phyloP scores from a whole-genome alignment of 306 rosid species.

The Ceratonia siliqua region DNA sequence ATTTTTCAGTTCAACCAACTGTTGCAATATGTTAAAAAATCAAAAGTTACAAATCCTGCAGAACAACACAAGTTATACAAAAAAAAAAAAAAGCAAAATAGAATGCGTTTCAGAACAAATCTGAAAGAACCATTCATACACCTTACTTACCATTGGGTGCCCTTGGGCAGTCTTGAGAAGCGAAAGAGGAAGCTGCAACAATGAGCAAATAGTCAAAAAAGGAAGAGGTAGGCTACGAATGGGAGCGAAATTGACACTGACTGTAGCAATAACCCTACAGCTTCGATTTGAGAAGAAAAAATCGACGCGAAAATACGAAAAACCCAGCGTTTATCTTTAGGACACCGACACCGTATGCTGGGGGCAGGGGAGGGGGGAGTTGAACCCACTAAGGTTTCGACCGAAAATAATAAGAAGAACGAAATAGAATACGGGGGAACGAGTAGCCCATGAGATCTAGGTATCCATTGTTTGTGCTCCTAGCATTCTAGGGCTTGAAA shows the following conservation, averaged over 20 bases:
- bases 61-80: not conserved
- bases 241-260: constrained; percentile 2
- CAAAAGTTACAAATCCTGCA: constrained; percentile 34
- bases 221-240: not conserved
- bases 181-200: constrained; percentile 85
- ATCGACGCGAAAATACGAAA: not conserved
- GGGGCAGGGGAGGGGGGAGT: not conserved
- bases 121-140: not conserved
- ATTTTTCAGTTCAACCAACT: constrained; percentile 95
- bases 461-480: not conserved
- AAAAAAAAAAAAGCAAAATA: constrained; percentile 12
- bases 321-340: not conserved
- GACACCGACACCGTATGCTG: not conserved
- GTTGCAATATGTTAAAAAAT: constrained; percentile 33
- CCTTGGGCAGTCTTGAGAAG: constrained; percentile 95
- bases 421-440: not conserved
- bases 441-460: constrained; percentile 26
- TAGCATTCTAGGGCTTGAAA: not conserved
- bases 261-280: constrained; percentile 14
- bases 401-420: not conserved
- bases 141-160: constrained; percentile 74
- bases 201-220: constrained; percentile 4
- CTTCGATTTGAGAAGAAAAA: not conserved
- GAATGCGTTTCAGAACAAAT: not conserved
- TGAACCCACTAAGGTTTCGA: constrained; percentile 16